Conservation (phyloP, 1,139 yeast genomes). For the Protomyces inouyei region DNA sequence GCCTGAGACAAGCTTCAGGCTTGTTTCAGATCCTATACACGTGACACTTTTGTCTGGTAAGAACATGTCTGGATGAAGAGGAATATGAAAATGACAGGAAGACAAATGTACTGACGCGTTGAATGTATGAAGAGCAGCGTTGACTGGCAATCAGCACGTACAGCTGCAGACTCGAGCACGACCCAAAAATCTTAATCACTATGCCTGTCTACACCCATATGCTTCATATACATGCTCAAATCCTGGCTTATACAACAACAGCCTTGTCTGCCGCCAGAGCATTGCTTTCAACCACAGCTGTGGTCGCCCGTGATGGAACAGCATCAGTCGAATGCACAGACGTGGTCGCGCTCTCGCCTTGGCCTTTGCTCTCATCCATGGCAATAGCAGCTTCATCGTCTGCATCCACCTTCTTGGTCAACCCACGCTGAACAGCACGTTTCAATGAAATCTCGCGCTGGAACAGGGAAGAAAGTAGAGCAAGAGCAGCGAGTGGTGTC, state of each 20-base stretch:
- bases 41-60: too few species aligned
- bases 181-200: too few species aligned
- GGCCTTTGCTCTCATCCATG: not conserved
- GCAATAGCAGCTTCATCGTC: slow-evolving; percentile 4
- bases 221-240: too few species aligned
- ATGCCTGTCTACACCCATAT: too few species aligned
- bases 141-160: too few species aligned
- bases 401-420: not conserved
- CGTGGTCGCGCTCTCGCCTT: not conserved
- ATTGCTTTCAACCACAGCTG: not conserved
- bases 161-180: too few species aligned
- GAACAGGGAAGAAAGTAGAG: slow-evolving; percentile 4
- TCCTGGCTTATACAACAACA: not conserved
- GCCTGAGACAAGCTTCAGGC: too few species aligned
- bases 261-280: not conserved
- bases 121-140: too few species aligned
- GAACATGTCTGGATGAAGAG: too few species aligned
- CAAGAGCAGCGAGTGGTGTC: slow-evolving; percentile 12
- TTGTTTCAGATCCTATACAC: too few species aligned
- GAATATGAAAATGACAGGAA: too few species aligned
- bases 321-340: not conserved
- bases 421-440: slow-evolving; percentile 1
- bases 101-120: too few species aligned
- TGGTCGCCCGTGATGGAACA: not conserved
- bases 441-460: slow-evolving; percentile 14